phyloP scores from a whole-genome alignment of 2,329 filamentous ascomycete species.

The Aspergillus sp. region DNA sequence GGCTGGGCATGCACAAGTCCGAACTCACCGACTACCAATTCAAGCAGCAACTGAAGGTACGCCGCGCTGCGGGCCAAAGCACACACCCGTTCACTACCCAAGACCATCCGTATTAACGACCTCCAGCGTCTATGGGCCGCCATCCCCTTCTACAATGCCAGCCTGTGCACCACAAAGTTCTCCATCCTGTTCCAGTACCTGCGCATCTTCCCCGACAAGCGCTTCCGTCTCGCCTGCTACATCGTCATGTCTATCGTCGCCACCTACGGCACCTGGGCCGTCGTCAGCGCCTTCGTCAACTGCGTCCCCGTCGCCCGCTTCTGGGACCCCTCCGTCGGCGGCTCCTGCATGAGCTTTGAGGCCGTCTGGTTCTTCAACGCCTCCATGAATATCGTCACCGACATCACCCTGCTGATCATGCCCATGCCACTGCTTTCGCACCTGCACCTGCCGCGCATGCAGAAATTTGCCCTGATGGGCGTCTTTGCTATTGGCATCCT shows the following conservation, averaged over 20 bases:
- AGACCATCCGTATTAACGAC: background rate
- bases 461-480: conserved; percentile 40
- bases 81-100: background rate
- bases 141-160: conserved; percentile 33
- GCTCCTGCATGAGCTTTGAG: conserved; percentile 39
- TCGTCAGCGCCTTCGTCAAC: conserved; percentile 41
- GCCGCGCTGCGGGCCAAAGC: background rate
- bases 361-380: conserved; percentile 44
- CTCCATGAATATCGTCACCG: conserved; percentile 41
- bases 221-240: conserved; percentile 33
- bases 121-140: conserved; percentile 28
- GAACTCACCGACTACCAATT: conserved; percentile 15
- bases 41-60: conserved; percentile 27
- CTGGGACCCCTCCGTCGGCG: conserved; percentile 35
- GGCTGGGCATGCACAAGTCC: conserved; percentile 23
- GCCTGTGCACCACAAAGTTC: conserved; percentile 38
- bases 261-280: conserved; percentile 29
- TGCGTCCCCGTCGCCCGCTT: conserved; percentile 42
- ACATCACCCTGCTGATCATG: conserved; percentile 40
- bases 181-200: conserved; percentile 48
- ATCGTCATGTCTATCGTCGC: conserved; percentile 30
- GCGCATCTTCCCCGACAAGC: conserved; percentile 39
- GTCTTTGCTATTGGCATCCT: conserved; percentile 45
- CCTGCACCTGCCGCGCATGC: conserved; percentile 39
- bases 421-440: conserved; percentile 42